phyloP scores from a whole-genome alignment of 805 yeast species.

The Wickerhamomyces strasburgensis region DNA sequence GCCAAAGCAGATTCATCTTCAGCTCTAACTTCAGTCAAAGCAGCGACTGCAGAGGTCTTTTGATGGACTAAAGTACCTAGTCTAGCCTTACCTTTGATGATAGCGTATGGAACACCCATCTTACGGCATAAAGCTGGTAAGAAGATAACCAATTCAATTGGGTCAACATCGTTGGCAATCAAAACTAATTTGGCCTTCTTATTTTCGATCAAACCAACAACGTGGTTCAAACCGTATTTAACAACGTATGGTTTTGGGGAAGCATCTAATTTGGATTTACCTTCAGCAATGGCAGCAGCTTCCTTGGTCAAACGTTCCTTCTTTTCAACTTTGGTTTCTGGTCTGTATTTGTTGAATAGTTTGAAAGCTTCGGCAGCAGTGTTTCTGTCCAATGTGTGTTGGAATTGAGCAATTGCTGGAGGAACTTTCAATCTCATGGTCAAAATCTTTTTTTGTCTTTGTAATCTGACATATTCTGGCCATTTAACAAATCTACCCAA shows the following conservation, averaged over 20 bases:
- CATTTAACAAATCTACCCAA: constrained; percentile 96
- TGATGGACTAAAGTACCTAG: constrained; percentile 96
- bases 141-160: constrained; percentile 95
- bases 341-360: constrained; percentile 98
- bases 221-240: constrained; percentile 99
- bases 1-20: constrained; percentile 96
- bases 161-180: constrained; percentile 99
- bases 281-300: constrained; percentile 98
- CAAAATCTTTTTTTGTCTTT: constrained; percentile 98
- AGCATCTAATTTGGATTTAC: constrained; percentile 94
- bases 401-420: constrained; percentile 97
- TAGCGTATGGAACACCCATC: constrained; percentile 99
- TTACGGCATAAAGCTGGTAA: constrained; percentile 98
- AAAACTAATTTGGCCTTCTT: constrained; percentile 96
- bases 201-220: constrained; percentile 94
- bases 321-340: constrained; percentile 96
- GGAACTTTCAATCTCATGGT: constrained; percentile 97
- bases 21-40: constrained; percentile 89
- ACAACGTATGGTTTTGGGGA: constrained; percentile 95
- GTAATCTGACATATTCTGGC: constrained; percentile 98
- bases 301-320: constrained; percentile 98
- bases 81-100: constrained; percentile 98
- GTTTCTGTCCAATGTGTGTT: constrained; percentile 95
- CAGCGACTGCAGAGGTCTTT: constrained; percentile 96
- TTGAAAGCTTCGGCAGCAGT: constrained; percentile 96